phyloP scores from a whole-genome alignment of 495 filamentous ascomycete genomes.

The Penicilliopsis zonata region DNA sequence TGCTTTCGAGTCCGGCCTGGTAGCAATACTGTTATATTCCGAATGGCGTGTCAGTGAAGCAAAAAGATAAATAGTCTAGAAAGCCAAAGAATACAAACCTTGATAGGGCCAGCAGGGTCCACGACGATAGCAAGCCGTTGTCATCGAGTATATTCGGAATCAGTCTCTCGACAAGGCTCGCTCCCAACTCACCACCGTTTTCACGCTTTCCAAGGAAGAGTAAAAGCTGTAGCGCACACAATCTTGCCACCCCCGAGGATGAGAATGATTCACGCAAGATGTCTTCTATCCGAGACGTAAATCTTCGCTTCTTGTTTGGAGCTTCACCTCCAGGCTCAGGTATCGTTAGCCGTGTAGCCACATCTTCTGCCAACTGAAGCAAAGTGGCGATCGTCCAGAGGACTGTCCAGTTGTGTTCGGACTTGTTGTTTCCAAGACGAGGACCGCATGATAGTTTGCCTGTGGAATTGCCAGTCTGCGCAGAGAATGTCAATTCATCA shows the following conservation, averaged over 20 bases:
- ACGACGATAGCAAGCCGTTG: conserved; percentile 39
- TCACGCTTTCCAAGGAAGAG: conserved; percentile 50
- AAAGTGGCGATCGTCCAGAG: conserved; percentile 29
- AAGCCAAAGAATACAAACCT: conserved; percentile 38
- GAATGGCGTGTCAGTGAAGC: neutral
- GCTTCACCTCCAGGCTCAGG: conserved; percentile 9
- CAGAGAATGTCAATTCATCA: conserved; percentile 55
- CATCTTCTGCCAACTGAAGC: conserved; percentile 17
- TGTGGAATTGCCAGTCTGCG: conserved; percentile 8
- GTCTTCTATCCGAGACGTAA: conserved; percentile 44
- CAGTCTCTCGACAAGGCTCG: conserved; percentile 34
- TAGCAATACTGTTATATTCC: conserved; percentile 16
- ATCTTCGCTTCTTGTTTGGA: conserved; percentile 48
- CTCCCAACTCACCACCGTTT: conserved; percentile 26
- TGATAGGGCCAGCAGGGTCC: conserved; percentile 55
- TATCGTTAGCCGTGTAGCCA: conserved; percentile 5
- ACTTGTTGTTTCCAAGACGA: conserved; percentile 26
- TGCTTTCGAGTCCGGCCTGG: conserved; percentile 12
- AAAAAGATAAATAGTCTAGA: no score
- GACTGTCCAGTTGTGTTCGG: conserved; percentile 38
- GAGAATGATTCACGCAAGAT: conserved; percentile 49
- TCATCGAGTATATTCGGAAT: conserved; percentile 42
- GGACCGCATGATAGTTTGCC: conserved; percentile 21
- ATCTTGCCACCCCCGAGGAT: conserved; percentile 37
- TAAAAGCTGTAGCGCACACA: conserved; percentile 67